Evolutionary conservation across 2,329 filamentous ascomycete species (phyloP).

Genomic region (Hypoxylon sp.): DNA sequence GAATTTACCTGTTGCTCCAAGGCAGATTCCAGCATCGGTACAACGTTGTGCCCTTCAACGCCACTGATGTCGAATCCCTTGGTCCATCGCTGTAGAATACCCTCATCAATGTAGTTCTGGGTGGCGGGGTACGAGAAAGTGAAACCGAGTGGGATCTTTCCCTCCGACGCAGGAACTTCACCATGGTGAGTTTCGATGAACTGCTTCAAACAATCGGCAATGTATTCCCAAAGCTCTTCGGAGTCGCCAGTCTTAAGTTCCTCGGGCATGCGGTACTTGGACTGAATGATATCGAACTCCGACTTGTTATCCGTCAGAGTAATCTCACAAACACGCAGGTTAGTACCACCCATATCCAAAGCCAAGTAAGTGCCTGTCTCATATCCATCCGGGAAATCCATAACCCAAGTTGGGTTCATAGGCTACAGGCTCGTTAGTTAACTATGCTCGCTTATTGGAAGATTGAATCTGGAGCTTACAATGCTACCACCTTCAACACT

Average conservation of each 20-base stretch:
- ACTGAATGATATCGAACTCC: conserved; percentile 94
- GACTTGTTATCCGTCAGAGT: conserved; percentile 88
- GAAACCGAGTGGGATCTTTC: conserved; percentile 85
- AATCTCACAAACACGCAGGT: conserved; percentile 94
- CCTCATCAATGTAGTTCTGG: conserved; percentile 93
- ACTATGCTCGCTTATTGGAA: not conserved
- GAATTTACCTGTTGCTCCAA: conserved; percentile 74
- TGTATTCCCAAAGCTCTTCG: conserved; percentile 94
- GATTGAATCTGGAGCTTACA: conserved; percentile 68
- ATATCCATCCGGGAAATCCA: conserved; percentile 87
- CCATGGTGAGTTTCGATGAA: conserved; percentile 91
- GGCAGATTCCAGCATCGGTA: conserved; percentile 87
- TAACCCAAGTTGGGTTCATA: conserved; percentile 98
- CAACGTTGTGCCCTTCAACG: conserved; percentile 91
- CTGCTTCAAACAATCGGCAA: conserved; percentile 91
- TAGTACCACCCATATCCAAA: conserved; percentile 96
- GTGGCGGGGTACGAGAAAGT: conserved; percentile 97
- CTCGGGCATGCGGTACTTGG: conserved; percentile 94
- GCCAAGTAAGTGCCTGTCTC: conserved; percentile 91
- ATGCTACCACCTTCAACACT: conserved; percentile 92
- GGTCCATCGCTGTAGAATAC: conserved; percentile 94
- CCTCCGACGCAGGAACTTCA: conserved; percentile 69
- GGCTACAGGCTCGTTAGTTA: conserved; percentile 69
- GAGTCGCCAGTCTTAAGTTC: conserved; percentile 88
- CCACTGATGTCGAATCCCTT: conserved; percentile 97